Conservation (phyloP, 192 early-diverging fungal genomes). For the Rhizoclosmatium globosum region DNA sequence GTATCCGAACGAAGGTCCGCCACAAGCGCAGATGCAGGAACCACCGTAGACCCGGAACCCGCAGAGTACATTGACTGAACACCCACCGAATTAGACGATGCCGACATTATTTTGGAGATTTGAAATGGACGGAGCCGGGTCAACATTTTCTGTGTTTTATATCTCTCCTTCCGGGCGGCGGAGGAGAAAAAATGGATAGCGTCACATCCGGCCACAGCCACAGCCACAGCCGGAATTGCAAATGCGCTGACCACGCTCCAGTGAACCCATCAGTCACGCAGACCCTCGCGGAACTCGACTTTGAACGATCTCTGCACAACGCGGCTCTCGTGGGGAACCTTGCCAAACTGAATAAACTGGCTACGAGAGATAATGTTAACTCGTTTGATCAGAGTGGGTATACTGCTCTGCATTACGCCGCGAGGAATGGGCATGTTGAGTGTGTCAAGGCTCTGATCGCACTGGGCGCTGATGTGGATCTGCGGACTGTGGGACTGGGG, state of each 20-base stretch:
- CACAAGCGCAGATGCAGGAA: not conserved
- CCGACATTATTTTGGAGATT: too few species aligned
- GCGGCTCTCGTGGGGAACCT: slow-evolving; percentile 13
- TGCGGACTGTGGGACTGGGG: slow-evolving; percentile 6
- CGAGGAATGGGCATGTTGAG: slow-evolving; percentile 4
- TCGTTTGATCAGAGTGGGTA: slow-evolving; percentile 7
- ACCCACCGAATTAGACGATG: too few species aligned
- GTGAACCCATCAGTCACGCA: slow-evolving; percentile 12
- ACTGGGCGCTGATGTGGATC: slow-evolving; percentile 4
- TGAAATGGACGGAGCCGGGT: too few species aligned
- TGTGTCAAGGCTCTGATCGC: slow-evolving; percentile 16
- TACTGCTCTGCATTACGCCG: slow-evolving; percentile 29
- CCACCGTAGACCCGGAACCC: not conserved
- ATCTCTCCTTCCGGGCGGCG: too few species aligned
- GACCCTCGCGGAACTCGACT: slow-evolving; percentile 28
- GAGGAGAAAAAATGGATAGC: too few species aligned
- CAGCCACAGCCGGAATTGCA: not conserved
- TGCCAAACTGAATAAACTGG: not conserved
- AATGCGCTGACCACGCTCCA: not conserved
- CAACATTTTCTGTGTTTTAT: too few species aligned
- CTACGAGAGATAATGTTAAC: not conserved
- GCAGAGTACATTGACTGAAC: not conserved
- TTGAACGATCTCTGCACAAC: slow-evolving; percentile 7
- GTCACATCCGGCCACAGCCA: not conserved
- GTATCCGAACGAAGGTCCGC: slow-evolving; percentile 30